A percentile compares a stretch with the other conserved stretches of the same genome.
Evolutionary conservation across 495 filamentous ascomycete genomes (phyloP).

Genomic region (Aspergillus asperescens): DNA sequence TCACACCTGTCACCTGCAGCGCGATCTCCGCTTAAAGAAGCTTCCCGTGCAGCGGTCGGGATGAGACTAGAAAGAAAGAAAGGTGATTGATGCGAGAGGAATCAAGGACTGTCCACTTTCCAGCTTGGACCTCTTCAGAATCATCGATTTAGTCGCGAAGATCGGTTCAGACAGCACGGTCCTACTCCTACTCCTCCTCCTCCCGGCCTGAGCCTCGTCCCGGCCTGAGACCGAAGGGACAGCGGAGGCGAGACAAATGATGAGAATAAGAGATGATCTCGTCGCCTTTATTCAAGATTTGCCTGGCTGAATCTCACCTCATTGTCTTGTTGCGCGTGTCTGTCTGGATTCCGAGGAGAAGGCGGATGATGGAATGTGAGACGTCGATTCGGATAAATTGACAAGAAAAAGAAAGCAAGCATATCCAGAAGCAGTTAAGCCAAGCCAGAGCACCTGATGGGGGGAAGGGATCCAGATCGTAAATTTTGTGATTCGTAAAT

Average conservation of each 20-base stretch:
- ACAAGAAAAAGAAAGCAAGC: constrained; percentile 1
- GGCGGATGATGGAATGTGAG: constrained; percentile 10
- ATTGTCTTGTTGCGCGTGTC: background rate
- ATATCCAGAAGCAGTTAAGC: background rate
- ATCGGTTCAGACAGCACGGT: constrained; percentile 2
- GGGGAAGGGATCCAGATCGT: constrained; percentile 10
- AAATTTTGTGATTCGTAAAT: background rate
- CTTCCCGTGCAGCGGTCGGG: constrained; percentile 4
- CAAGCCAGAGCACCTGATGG: background rate
- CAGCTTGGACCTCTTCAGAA: background rate
- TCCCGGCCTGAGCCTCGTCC: no score
- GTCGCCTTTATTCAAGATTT: background rate
- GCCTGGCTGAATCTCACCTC: constrained; percentile 1
- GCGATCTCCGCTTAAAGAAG: background rate
- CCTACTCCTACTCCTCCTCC: background rate
- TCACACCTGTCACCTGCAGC: background rate
- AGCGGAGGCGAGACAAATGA: no score
- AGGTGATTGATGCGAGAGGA: background rate
- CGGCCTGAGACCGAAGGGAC: no score
- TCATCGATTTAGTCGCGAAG: background rate
- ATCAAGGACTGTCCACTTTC: background rate
- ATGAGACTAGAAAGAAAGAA: background rate
- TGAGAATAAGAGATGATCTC: background rate
- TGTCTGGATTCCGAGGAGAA: background rate
- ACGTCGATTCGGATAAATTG: constrained; percentile 6